Base-by-base conservation (phyloP, 108 stramenopile species). In the Pseudonitzschia multiseries region DNA sequence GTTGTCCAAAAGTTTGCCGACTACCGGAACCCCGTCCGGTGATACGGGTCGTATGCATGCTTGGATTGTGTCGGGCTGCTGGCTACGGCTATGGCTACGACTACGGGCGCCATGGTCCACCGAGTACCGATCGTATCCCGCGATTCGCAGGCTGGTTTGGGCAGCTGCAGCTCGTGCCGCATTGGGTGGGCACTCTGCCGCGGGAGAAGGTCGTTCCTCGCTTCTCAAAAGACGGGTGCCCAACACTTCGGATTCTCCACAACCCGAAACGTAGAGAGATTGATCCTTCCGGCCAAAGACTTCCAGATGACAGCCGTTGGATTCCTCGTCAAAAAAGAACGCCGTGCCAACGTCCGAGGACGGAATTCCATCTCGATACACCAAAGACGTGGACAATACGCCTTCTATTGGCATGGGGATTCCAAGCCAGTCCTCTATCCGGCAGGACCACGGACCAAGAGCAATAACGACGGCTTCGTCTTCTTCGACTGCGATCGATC, bases 321-420 rank as follows among this genome's bases (percentile, higher is more conserved):
- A 33, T 28, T 77, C 77, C 28, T 72, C 71, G 13, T 71, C 62
- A 32, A 56, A 72, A 36, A 77, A 77, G n/a, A 65, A 21, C 8
- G 77, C 71, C 4, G 24, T 66, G 17, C 42, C 67, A 56, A 57
- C 26, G 60, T 70, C 69, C 12, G 4, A 29, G 2, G 43, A 9
- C 8, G 29, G 17, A 51, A 56, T 63, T n/a, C 69, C 40, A 22
- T 65, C 64, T 52, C 57, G 15, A 22, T 59, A 77, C 13, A 77
- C 12, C 31, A 77, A 36, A 4, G 77, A 77, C 17, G 77, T 77
- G 0, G 77, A 77, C 6, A 56, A 10, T 6, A 77, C 71, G 14
- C 77, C 77, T 40, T 77, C 77, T 27, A 77, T 72, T 21, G 77
- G 77, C 61, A 67, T 71, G 29, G 77, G 77, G 40, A 66, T 66